Percentiles rank a stretch among this genome's conserved stretches.
phyloP scores from a whole-genome alignment of 441 rosid species.

The Erodium trifolium region DNA sequence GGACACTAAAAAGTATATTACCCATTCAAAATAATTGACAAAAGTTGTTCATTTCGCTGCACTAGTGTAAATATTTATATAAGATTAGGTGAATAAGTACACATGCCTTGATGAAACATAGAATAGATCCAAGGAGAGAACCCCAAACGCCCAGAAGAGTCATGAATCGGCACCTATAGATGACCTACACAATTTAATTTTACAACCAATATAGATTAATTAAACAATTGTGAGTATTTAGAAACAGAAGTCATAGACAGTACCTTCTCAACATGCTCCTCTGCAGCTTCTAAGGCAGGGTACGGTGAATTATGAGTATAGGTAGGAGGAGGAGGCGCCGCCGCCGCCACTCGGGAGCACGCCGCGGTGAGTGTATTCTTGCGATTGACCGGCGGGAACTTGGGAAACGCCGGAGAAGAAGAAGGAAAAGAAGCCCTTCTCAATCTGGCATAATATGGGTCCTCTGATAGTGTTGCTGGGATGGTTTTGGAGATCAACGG shows the following conservation, averaged over 20 bases:
- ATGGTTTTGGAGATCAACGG: neutral
- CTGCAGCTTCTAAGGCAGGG: constrained; percentile 26
- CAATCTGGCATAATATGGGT: neutral
- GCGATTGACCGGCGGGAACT: neutral
- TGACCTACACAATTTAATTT: constrained; percentile 28
- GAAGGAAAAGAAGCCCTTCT: neutral
- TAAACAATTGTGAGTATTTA: neutral
- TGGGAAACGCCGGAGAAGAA: neutral
- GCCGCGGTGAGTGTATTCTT: neutral
- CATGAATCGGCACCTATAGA: constrained; percentile 57
- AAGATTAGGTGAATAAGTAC: neutral
- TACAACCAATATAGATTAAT: neutral
- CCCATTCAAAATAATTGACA: too few species aligned
- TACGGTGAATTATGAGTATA: neutral
- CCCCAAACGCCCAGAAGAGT: constrained; percentile 60
- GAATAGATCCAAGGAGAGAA: constrained; percentile 50
- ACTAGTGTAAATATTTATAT: neutral
- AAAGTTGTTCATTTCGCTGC: neutral
- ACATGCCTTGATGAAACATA: constrained; percentile 57
- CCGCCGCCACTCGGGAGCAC: neutral
- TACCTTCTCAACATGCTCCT: constrained; percentile 58
- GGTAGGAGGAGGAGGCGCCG: neutral
- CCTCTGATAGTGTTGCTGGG: neutral
- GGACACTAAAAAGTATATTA: too few species aligned
- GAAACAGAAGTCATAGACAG: neutral